These are phyloP conservation scores for Jatropha podagrica DNA, from an alignment of 441 rosid species.

Conservation along the genomic window DNA sequence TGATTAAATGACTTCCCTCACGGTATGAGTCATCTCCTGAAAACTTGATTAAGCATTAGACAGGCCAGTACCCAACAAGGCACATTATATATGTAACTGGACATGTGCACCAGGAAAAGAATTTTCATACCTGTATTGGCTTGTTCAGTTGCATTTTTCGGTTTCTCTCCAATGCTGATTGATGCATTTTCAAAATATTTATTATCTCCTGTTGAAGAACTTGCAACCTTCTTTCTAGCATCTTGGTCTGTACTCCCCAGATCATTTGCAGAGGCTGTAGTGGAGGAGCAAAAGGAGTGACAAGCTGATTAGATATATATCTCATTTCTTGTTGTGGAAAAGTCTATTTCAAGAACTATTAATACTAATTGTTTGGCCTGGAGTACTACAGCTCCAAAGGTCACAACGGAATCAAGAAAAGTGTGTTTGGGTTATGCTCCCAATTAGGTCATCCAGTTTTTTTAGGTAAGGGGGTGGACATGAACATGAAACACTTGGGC, in stretches of 20 bases:
- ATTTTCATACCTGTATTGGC: slow-evolving; percentile 33
- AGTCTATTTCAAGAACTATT: neutral
- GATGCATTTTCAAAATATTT: slow-evolving; percentile 20
- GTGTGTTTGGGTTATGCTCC: neutral
- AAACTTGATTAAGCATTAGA: slow-evolving; percentile 11
- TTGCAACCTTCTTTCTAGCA: slow-evolving; percentile 21
- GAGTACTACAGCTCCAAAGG: neutral
- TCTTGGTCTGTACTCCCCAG: slow-evolving; percentile 27
- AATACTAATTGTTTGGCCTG: neutral
- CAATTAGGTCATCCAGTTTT: neutral
- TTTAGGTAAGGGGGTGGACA: neutral
- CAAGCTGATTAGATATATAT: slow-evolving; percentile 14
- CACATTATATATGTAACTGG: neutral
- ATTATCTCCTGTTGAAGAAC: slow-evolving; percentile 24
- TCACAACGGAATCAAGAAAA: neutral
- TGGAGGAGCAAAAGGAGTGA: slow-evolving; percentile 22
- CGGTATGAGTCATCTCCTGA: neutral
- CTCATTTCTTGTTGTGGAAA: slow-evolving; percentile 13
- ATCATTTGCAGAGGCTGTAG: slow-evolving; percentile 21
- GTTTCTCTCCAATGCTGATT: slow-evolving; percentile 13
- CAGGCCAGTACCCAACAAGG: too few relatives aligned
- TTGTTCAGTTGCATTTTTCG: slow-evolving; percentile 24
- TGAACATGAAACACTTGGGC: neutral
- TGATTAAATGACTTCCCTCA: neutral
- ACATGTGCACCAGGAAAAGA: neutral